Percentiles rank a stretch among this genome's conserved stretches.
phyloP scores from a whole-genome alignment of 1,139 yeast species.

The Meyerozyma smithsonii region DNA sequence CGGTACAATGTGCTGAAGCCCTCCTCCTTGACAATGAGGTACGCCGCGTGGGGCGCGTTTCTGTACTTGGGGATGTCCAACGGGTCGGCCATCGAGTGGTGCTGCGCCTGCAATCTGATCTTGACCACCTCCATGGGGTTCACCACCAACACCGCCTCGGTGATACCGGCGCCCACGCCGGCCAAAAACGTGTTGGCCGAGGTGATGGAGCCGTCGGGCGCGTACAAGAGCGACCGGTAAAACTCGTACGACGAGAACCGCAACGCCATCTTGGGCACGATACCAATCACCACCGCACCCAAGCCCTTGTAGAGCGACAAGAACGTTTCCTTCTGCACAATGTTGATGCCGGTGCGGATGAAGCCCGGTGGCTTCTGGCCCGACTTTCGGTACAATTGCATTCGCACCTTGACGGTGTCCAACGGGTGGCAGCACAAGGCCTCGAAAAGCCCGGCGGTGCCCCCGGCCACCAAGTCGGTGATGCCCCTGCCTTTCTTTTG shows the following conservation, averaged over 20 bases:
- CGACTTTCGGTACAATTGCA: conserved; percentile 76
- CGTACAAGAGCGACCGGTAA: conserved; percentile 66
- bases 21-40: conserved; percentile 82
- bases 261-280: conserved; percentile 97
- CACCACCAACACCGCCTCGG: conserved; percentile 92
- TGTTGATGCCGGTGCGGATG: conserved; percentile 71
- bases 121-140: conserved; percentile 97
- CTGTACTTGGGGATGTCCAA: conserved; percentile 78
- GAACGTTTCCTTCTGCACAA: conserved; percentile 76
- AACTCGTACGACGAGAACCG: conserved; percentile 92
- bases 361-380: conserved; percentile 80
- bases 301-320: conserved; percentile 90
- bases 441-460: conserved; percentile 94
- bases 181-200: conserved; percentile 77
- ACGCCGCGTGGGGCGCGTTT: conserved; percentile 89
- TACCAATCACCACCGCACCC: conserved; percentile 96
- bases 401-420: conserved; percentile 92
- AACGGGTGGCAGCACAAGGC: conserved; percentile 96
- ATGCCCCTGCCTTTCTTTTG: conserved; percentile 34
- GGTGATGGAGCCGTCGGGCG: conserved; percentile 63
- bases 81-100: conserved; percentile 83
- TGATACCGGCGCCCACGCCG: conserved; percentile 96
- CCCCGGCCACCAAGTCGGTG: conserved; percentile 88
- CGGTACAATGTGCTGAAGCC: conserved; percentile 86
- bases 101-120: conserved; percentile 94